Conservation (phyloP, 2,329 filamentous ascomycete genomes). For the Cytospora mali region DNA sequence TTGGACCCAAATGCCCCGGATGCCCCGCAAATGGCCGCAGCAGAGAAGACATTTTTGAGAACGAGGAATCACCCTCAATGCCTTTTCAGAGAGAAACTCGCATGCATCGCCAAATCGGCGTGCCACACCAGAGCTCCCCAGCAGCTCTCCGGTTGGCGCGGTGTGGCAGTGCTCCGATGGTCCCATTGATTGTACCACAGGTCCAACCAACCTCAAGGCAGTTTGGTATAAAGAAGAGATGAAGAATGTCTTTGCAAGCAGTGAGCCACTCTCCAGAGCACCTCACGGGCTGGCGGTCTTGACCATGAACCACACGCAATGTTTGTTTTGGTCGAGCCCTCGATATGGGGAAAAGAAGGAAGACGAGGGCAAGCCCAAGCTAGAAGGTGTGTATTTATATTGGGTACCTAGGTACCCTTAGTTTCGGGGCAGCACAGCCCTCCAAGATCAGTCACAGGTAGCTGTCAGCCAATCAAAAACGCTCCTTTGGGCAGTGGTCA, state of each 20-base stretch:
- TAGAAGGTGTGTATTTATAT: neutral
- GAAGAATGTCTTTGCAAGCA: slow-evolving; percentile 22
- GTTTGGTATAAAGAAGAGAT: slow-evolving; percentile 8
- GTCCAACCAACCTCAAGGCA: slow-evolving; percentile 1
- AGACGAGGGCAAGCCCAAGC: neutral
- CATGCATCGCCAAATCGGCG: slow-evolving; percentile 20
- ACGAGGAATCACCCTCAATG: slow-evolving; percentile 3
- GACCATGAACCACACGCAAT: neutral
- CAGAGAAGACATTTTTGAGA: neutral
- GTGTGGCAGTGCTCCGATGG: slow-evolving; percentile 17
- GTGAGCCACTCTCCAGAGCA: slow-evolving; percentile 18
- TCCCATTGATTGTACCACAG: slow-evolving; percentile 6
- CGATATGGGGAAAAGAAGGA: neutral
- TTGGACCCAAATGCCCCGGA: slow-evolving; percentile 20
- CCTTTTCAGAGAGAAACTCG: neutral
- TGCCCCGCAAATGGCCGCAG: slow-evolving; percentile 21
- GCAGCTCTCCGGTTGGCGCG: slow-evolving; percentile 7
- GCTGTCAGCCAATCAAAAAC: neutral
- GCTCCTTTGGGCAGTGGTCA: neutral
- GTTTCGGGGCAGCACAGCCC: neutral
- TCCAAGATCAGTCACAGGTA: neutral
- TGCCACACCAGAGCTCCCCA: slow-evolving; percentile 18
- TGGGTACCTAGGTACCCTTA: no score
- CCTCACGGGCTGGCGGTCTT: slow-evolving; percentile 14
- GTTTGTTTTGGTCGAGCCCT: slow-evolving; percentile 2